Conservation (phyloP, 2,329 filamentous ascomycete genomes). For the Epichloe festucae region DNA sequence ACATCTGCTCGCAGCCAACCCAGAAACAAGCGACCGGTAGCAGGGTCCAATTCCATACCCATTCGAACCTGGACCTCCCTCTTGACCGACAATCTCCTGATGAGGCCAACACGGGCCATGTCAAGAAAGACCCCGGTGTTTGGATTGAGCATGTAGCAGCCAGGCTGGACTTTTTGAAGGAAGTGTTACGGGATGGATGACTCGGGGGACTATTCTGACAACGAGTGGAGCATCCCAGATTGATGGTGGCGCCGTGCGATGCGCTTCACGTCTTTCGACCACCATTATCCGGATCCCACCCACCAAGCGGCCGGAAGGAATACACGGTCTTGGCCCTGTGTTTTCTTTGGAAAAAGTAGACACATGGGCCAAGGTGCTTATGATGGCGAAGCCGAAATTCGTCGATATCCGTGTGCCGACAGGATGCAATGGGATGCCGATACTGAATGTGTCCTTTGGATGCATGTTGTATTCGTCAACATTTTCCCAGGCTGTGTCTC, state of each 20-base stretch:
- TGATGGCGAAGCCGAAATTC: not conserved
- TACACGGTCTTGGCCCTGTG: not conserved
- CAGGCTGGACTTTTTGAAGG: not conserved
- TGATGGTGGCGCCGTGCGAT: not conserved
- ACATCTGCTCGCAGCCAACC: constrained; percentile 2
- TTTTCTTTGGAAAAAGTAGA: not conserved
- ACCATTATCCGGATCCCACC: not conserved
- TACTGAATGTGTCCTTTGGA: not conserved
- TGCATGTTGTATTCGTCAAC: not conserved
- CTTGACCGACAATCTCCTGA: not conserved
- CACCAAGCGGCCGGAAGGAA: constrained; percentile 4
- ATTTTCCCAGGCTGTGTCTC: not conserved
- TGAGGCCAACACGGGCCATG: not conserved
- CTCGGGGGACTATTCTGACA: not conserved
- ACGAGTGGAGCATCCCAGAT: not conserved
- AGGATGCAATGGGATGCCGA: not conserved
- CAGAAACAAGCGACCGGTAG: not conserved
- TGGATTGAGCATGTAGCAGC: not conserved
- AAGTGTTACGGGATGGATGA: not conserved
- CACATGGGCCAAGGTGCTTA: no score
- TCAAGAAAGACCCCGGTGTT: not conserved
- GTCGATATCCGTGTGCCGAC: no score
- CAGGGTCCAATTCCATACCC: not conserved
- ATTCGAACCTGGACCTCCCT: not conserved
- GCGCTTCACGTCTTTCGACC: not conserved